Conservation (phyloP, 257 asterid species). For the Solanum dulcamara region DNA sequence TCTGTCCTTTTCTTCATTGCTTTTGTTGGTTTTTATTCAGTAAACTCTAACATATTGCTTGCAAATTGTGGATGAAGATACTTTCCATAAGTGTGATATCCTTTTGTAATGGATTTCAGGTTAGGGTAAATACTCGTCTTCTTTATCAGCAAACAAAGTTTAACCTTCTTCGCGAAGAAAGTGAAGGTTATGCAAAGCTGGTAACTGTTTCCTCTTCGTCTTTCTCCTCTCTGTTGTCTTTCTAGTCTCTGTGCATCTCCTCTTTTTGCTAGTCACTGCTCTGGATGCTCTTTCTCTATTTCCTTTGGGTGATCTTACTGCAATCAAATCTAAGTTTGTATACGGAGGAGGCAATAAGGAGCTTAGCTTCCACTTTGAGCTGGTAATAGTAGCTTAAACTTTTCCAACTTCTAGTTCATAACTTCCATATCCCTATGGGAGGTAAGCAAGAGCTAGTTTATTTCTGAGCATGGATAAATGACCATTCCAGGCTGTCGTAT, state of each 20-base stretch:
- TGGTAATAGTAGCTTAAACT: neutral
- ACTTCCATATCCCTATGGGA: neutral
- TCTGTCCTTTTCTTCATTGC: neutral
- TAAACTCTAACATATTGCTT: neutral
- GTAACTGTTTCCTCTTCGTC: constrained; percentile 19
- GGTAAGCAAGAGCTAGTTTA: neutral
- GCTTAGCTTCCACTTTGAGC: neutral
- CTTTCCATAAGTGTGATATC: neutral
- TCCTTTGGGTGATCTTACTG: neutral
- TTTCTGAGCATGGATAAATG: neutral
- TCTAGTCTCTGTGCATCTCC: neutral
- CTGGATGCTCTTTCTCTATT: neutral
- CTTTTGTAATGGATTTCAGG: constrained; percentile 39
- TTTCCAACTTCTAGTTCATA: neutral
- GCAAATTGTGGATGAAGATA: neutral
- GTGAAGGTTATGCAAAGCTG: constrained; percentile 99
- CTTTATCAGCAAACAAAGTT: constrained; percentile 98
- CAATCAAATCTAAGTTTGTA: neutral
- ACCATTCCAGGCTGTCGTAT: neutral
- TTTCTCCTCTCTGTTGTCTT: neutral
- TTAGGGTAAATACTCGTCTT: constrained; percentile 97
- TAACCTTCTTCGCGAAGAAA: constrained; percentile 96
- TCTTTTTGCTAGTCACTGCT: neutral
- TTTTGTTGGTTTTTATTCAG: neutral
- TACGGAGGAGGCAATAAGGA: neutral